Evolutionary conservation across 1,284 basidiomycete genomes (phyloP).

Genomic region (Apiotrichum sp.): DNA sequence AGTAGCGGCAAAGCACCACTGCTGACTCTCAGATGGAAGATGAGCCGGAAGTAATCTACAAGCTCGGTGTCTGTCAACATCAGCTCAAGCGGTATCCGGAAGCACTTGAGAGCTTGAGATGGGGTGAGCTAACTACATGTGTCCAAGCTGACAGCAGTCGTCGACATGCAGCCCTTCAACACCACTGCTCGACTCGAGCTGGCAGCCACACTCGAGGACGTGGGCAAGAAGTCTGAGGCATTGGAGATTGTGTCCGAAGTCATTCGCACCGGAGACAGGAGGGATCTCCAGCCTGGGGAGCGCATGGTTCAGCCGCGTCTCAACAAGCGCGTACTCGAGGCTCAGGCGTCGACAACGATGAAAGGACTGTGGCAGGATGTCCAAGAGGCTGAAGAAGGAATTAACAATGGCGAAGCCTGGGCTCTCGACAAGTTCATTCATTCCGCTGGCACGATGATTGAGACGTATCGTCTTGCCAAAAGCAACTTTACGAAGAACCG

Average conservation of each 20-base stretch:
- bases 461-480: conserved; percentile 79
- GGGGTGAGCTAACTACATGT: conserved; percentile 52
- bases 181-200: conserved; percentile 80
- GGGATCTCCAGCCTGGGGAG: conserved; percentile 23
- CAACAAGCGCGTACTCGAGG: conserved; percentile 35
- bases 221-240: conserved; percentile 72
- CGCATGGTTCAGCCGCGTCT: conserved; percentile 18
- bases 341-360: conserved; percentile 41
- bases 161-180: conserved; percentile 64
- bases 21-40: conserved; percentile 12
- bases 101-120: conserved; percentile 74
- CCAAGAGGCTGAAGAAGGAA: conserved; percentile 39
- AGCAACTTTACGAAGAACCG: conserved; percentile 71
- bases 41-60: conserved; percentile 26
- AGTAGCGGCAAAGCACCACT: not conserved
- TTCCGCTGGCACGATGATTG: conserved; percentile 76
- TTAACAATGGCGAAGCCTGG: conserved; percentile 41
- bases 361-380: conserved; percentile 43
- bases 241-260: conserved; percentile 74
- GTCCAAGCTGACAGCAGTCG: conserved; percentile 52
- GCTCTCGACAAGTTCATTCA: conserved; percentile 61
- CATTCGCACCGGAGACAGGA: conserved; percentile 20
- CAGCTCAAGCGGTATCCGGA: conserved; percentile 65
- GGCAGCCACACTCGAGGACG: conserved; percentile 75
- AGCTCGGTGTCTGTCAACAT: conserved; percentile 67